Percentiles rank a stretch among this genome's conserved stretches.
Conservation (phyloP, 2,329 filamentous ascomycete genomes). For the Diaporthe sp. region DNA sequence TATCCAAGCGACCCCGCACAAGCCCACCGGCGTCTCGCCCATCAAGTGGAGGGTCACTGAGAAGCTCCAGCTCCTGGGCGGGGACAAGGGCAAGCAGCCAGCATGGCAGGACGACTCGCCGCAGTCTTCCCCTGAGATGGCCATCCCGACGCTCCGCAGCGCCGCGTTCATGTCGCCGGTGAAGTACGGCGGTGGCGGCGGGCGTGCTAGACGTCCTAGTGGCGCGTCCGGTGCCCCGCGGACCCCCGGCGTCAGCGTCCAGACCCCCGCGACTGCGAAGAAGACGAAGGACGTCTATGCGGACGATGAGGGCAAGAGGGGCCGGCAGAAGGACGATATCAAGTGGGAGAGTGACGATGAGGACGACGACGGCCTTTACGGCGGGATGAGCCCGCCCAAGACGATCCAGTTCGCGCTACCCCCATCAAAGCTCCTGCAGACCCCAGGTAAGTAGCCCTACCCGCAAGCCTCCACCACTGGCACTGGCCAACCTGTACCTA, state of each 20-base stretch:
- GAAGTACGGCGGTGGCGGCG: constrained; percentile 43
- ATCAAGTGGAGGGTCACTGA: constrained; percentile 52
- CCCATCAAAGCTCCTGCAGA: constrained; percentile 81
- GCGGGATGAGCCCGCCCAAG: constrained; percentile 90
- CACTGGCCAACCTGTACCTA: neutral
- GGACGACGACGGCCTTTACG: constrained; percentile 69
- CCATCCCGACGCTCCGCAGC: constrained; percentile 83
- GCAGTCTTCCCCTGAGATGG: constrained; percentile 80
- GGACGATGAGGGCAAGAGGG: constrained; percentile 41
- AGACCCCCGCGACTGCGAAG: constrained; percentile 73
- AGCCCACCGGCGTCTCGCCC: constrained; percentile 58
- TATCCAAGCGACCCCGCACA: constrained; percentile 89
- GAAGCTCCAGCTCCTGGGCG: constrained; percentile 41
- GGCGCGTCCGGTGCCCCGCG: constrained; percentile 62
- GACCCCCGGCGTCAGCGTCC: constrained; percentile 87
- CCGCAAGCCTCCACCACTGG: neutral
- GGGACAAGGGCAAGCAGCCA: constrained; percentile 47
- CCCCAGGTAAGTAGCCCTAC: constrained; percentile 69
- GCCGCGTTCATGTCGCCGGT: constrained; percentile 87
- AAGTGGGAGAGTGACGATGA: constrained; percentile 82
- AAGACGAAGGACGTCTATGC: constrained; percentile 63
- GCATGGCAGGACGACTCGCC: constrained; percentile 66
- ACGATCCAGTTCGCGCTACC: constrained; percentile 88
- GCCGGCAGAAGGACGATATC: constrained; percentile 58
- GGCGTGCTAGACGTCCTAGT: constrained; percentile 13